A percentile compares a stretch with the other conserved stretches of the same genome.
phyloP scores from a whole-genome alignment of 2,329 filamentous ascomycete species.

The Colletotrichum tanaceti region DNA sequence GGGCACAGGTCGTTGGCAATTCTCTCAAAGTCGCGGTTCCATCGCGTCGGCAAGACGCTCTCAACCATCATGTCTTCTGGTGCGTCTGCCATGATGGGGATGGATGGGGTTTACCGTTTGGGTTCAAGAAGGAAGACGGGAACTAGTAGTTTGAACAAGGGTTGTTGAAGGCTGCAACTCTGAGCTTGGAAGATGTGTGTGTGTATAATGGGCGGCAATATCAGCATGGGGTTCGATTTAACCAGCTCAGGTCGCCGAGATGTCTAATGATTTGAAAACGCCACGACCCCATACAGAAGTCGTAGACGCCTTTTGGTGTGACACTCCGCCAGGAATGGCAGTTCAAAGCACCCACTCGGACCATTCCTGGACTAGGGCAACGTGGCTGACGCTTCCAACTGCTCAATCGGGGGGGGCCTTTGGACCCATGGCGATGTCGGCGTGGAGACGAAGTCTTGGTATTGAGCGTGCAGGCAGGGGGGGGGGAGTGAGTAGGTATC shows the following conservation, averaged over 20 bases:
- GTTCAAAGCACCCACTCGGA: constrained; percentile 5
- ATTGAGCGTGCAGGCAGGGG: constrained; percentile 14
- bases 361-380: not conserved
- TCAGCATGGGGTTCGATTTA: not conserved
- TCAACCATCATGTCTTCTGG: constrained; percentile 30
- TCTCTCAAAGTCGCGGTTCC: constrained; percentile 31
- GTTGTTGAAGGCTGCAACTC: not conserved
- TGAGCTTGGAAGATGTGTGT: not conserved
- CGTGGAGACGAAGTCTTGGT: constrained; percentile 18
- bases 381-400: constrained; percentile 28
- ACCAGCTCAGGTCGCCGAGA: constrained; percentile 8
- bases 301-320: constrained; percentile 30
- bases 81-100: constrained; percentile 28
- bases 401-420: constrained; percentile 26
- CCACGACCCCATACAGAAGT: constrained; percentile 23
- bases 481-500: too few species aligned
- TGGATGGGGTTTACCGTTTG: not conserved
- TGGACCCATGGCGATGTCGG: constrained; percentile 18
- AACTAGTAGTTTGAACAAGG: constrained; percentile 1
- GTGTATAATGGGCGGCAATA: not conserved
- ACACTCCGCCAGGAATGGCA: constrained; percentile 20
- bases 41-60: constrained; percentile 32
- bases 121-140: not conserved
- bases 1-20: constrained; percentile 34
- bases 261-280: constrained; percentile 7